A percentile compares a stretch with the other conserved stretches of the same genome.
Conservation (phyloP, 805 yeast genomes). For the Hanseniaspora meyeri region DNA sequence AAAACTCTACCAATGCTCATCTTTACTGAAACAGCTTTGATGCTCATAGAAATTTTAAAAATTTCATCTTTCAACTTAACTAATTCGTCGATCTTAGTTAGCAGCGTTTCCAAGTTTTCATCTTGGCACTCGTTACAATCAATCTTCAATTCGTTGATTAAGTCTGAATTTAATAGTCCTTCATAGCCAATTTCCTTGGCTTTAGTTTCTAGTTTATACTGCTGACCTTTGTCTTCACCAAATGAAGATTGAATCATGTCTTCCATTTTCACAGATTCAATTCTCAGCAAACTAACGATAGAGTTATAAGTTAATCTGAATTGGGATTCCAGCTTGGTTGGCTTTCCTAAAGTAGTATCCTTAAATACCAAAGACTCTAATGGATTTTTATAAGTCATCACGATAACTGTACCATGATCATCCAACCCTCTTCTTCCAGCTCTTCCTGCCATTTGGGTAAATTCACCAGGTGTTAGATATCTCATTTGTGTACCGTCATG, state of each 20-base stretch:
- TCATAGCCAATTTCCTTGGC: constrained; percentile 26
- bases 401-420: constrained; percentile 83
- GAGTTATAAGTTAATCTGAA: constrained; percentile 90
- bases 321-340: constrained; percentile 82
- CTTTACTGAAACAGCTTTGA: constrained; percentile 37
- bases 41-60: constrained; percentile 35
- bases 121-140: constrained; percentile 26
- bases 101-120: constrained; percentile 34
- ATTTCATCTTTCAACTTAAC: constrained; percentile 35
- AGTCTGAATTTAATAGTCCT: constrained; percentile 12
- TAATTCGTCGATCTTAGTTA: constrained; percentile 36
- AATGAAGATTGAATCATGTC: constrained; percentile 96
- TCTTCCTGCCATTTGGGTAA: constrained; percentile 97
- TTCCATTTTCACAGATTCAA: constrained; percentile 91
- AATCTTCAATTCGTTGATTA: constrained; percentile 5
- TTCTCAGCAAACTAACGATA: constrained; percentile 81
- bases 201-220: constrained; percentile 32
- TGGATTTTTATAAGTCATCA: constrained; percentile 71
- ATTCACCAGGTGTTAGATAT: constrained; percentile 84
- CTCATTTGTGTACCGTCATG: constrained; percentile 83
- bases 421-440: constrained; percentile 98
- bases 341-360: constrained; percentile 74
- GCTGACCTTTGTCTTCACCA: constrained; percentile 78
- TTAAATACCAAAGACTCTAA: constrained; percentile 47
- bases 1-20: constrained; percentile 46